A percentile compares a stretch with the other conserved stretches of the same genome.
phyloP scores from a whole-genome alignment of 169 alveolate species.

The Eimeria nieschulzi region DNA sequence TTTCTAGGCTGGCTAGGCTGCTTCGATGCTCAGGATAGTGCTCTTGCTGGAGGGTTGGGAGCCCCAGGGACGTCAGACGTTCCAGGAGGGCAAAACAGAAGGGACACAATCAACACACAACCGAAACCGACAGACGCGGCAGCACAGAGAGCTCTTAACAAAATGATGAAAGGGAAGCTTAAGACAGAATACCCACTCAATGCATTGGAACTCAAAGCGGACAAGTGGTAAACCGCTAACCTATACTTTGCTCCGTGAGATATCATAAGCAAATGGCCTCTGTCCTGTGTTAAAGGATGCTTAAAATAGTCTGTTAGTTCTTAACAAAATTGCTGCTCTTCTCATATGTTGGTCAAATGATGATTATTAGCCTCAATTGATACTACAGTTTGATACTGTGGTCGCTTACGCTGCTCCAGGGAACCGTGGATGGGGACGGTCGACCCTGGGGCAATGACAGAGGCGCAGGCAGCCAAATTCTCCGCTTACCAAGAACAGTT shows the following conservation, averaged over 20 bases:
- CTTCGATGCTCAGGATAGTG: conserved; percentile 1
- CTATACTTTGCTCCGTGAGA: no score
- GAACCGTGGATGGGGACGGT: conserved; percentile 76
- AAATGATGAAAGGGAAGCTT: conserved; percentile 76
- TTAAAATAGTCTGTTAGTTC: no score
- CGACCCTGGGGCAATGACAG: conserved; percentile 72
- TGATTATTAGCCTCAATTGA: no score
- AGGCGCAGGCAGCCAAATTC: conserved; percentile 55
- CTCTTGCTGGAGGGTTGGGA: neutral
- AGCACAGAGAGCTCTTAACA: conserved; percentile 58
- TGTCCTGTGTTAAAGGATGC: no score
- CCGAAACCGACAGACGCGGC: conserved; percentile 50
- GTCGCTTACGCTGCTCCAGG: conserved; percentile 24
- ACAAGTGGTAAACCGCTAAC: conserved; percentile 18
- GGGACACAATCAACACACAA: conserved; percentile 3
- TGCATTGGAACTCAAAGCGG: conserved; percentile 57
- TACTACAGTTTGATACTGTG: no score
- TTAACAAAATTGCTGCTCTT: no score
- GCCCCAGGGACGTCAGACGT: neutral
- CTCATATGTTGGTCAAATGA: no score
- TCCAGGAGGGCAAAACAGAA: neutral
- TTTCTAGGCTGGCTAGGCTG: no score
- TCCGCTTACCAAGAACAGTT: conserved; percentile 64
- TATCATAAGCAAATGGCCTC: no score
- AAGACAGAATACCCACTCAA: conserved; percentile 59